Percentiles rank a stretch among this genome's conserved stretches.
These are phyloP conservation scores for Gossypium trilobum DNA, from an alignment of 441 rosid species.

Conservation along the genomic window DNA sequence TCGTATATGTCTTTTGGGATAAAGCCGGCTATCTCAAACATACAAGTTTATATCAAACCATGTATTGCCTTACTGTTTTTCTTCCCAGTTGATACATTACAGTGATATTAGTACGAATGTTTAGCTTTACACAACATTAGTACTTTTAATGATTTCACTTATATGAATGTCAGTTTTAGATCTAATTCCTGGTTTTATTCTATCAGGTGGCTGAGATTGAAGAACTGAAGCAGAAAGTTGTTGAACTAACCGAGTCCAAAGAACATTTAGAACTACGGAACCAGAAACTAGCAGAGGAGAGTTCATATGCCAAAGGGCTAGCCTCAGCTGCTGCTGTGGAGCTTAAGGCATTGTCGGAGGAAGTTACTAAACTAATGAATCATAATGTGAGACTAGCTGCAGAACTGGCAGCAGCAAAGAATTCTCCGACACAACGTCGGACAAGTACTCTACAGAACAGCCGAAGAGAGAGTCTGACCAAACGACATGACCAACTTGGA, in stretches of 20 bases:
- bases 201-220: constrained; percentile 57
- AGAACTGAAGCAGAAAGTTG: constrained; percentile 56
- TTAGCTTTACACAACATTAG: constrained; percentile 2
- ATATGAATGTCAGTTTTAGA: constrained; percentile 2
- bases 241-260: constrained; percentile 44
- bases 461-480: constrained; percentile 43
- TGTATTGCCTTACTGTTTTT: neutral
- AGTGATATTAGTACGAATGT: neutral
- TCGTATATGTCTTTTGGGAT: neutral
- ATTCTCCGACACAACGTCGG: constrained; percentile 48
- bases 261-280: constrained; percentile 56
- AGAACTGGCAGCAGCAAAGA: constrained; percentile 54
- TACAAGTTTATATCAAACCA: neutral
- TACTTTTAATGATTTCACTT: neutral
- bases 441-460: constrained; percentile 48
- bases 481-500: constrained; percentile 52
- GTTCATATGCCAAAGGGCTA: constrained; percentile 86
- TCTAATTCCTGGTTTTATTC: constrained; percentile 15
- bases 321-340: constrained; percentile 96
- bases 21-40: neutral
- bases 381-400: constrained; percentile 61
- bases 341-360: constrained; percentile 92
- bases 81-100: neutral
- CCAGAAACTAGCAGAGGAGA: constrained; percentile 75
- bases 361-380: constrained; percentile 87